Percentiles rank a stretch among this genome's conserved stretches.
Conservation (phyloP, 2,329 filamentous ascomycete genomes). For the Botrytis byssoidea region DNA sequence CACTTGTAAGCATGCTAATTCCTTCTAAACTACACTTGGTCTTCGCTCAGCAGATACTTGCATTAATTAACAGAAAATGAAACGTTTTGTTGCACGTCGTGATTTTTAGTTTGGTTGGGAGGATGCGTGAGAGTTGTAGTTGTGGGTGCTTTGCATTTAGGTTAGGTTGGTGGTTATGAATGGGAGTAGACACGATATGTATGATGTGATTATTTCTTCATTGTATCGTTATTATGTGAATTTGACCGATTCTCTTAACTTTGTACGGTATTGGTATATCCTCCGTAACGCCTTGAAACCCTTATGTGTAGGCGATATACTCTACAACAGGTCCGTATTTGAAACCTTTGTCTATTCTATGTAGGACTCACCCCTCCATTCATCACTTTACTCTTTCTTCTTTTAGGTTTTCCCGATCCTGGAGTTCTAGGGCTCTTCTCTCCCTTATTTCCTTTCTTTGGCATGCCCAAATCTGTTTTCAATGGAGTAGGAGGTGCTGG, state of each 20-base stretch:
- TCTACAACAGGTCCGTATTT: neutral
- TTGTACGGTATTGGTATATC: neutral
- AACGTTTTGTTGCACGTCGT: conserved; percentile 19
- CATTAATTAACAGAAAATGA: neutral
- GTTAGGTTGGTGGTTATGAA: neutral
- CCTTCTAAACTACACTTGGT: neutral
- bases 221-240: conserved; percentile 5
- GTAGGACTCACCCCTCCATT: conserved; percentile 32
- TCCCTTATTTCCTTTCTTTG: conserved; percentile 35
- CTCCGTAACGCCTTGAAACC: neutral
- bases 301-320: neutral
- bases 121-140: neutral
- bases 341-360: conserved; percentile 8
- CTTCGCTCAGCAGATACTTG: neutral
- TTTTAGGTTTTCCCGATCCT: conserved; percentile 39
- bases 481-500: conserved; percentile 26
- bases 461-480: conserved; percentile 34
- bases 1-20: neutral
- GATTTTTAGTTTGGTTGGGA: conserved; percentile 18
- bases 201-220: neutral
- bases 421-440: conserved; percentile 40
- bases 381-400: conserved; percentile 40
- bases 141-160: conserved; percentile 6
- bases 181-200: neutral
- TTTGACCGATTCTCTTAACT: neutral